Percentiles rank a stretch among this genome's conserved stretches.
Evolutionary conservation across 768 basidiomycete species (phyloP).

Genomic region (Rhizopogon roseolus): DNA sequence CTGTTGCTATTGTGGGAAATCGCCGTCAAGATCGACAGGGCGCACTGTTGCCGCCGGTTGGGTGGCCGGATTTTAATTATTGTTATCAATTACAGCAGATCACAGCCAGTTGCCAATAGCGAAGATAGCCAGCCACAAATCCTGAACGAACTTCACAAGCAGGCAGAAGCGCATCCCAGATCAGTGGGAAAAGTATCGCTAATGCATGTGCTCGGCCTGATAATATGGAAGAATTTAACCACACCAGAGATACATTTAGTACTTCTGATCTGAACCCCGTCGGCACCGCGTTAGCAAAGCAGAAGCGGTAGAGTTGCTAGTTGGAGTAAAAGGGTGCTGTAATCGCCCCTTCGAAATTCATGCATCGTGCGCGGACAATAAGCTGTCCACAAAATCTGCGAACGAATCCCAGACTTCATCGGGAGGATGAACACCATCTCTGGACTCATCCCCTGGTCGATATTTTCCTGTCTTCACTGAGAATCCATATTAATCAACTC

Average conservation of each 20-base stretch:
- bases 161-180: background rate
- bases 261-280: constrained; percentile 3
- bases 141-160: background rate
- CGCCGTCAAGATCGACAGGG: constrained; percentile 7
- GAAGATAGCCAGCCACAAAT: background rate
- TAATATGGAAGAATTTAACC: background rate
- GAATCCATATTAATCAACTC: constrained; percentile 1
- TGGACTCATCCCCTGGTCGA: constrained; percentile 51
- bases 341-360: background rate
- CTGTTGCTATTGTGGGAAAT: constrained; percentile 1
- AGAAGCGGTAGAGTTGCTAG: constrained; percentile 12
- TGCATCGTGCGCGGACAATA: background rate
- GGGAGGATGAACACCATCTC: constrained; percentile 34
- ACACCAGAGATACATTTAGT: background rate
- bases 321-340: background rate
- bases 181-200: background rate
- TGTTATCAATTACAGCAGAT: constrained; percentile 1
- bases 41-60: constrained; percentile 5
- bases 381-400: constrained; percentile 45
- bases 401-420: constrained; percentile 53
- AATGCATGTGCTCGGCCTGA: background rate
- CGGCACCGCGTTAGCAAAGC: constrained; percentile 11
- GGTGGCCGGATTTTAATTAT: background rate
- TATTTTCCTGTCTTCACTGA: constrained; percentile 70
- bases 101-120: background rate